These are phyloP conservation scores for Fusarium multiceps DNA, from an alignment of 2,329 filamentous ascomycete genomes.

Conservation along the genomic window DNA sequence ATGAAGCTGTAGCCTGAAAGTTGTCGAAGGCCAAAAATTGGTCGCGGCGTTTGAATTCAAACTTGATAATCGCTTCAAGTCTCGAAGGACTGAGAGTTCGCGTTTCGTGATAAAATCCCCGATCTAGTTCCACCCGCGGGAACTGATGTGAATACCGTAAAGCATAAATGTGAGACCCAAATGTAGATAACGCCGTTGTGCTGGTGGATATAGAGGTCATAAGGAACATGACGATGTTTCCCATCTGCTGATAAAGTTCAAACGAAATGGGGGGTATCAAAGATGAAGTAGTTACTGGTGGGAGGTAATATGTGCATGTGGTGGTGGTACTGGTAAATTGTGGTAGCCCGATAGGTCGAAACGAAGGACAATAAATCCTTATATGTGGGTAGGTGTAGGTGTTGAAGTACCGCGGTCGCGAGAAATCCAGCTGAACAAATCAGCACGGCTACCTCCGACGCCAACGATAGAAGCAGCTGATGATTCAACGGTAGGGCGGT, in stretches of 20 bases:
- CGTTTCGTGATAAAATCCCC: constrained; percentile 28
- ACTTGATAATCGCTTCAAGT: not conserved
- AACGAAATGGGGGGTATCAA: constrained; percentile 52
- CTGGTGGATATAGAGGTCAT: constrained; percentile 48
- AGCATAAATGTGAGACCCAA: constrained; percentile 42
- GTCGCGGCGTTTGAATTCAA: constrained; percentile 22
- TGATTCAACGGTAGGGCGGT: constrained; percentile 50
- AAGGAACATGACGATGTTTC: constrained; percentile 46
- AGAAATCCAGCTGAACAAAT: constrained; percentile 64
- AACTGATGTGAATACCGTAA: constrained; percentile 37
- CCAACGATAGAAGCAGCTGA: constrained; percentile 47
- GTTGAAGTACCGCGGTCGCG: constrained; percentile 56
- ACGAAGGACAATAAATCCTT: constrained; percentile 12
- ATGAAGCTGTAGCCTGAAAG: constrained; percentile 36
- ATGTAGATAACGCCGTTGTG: constrained; percentile 46
- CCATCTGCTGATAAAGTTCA: constrained; percentile 44
- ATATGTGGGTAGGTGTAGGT: constrained; percentile 45
- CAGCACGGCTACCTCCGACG: constrained; percentile 50
- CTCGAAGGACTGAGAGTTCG: constrained; percentile 22
- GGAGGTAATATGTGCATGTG: constrained; percentile 46
- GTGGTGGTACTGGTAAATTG: constrained; percentile 33
- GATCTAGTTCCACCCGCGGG: constrained; percentile 13
- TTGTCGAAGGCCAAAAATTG: not conserved
- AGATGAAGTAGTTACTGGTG: constrained; percentile 50
- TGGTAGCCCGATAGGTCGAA: not conserved